Base-by-base conservation (phyloP, 1,284 basidiomycete species). In the Tremellales sp. region DNA sequence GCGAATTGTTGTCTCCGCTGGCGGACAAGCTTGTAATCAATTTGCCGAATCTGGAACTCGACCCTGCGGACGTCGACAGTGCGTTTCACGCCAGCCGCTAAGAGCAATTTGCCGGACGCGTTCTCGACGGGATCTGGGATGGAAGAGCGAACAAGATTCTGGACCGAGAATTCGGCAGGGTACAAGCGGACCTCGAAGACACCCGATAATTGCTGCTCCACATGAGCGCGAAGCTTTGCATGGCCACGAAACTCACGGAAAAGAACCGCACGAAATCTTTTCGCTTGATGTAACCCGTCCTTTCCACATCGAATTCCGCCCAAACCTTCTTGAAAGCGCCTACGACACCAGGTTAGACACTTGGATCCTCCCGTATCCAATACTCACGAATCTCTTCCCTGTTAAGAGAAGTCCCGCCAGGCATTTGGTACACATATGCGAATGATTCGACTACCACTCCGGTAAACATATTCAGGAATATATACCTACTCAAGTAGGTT, bases 381-480 rank as follows among this genome's bases (percentile, higher is more conserved):
- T 10, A 65, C 70, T 57, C 33, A 38, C 91, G 83, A 81, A 94
- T 91, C 64, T 94, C 85, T 58, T 90, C 86, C 39, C 94, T 80
- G 19, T 85, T 87, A 36, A 97, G 83, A 0, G 85, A 83, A 46
- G 84, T 86, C 24, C 85, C 85, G 18, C 87, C 86, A 5, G 74
- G 72, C 47, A 87, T 81, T 43, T 95, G 91, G 73, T 93, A 94
- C 8, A 97, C 89, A 70, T 94, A 97, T 18, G 90, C 88, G 70
- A 98, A 97, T 65, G 87, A 95, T 70, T 97, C 87, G 60, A 97
- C 92, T 47, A 97, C 87, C 53, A 93, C 89, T 84, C 86, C 87
- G 74, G 87, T 90, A 70, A 92, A 92, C 81, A 93, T 84, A 75
- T 95, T 95, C 59, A 90, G 80, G 74, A 97, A 93, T 61, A 93